These are phyloP conservation scores for Ensete ventricosum DNA, from an alignment of 176 grass and related monocot genomes.

Conservation along the genomic window DNA sequence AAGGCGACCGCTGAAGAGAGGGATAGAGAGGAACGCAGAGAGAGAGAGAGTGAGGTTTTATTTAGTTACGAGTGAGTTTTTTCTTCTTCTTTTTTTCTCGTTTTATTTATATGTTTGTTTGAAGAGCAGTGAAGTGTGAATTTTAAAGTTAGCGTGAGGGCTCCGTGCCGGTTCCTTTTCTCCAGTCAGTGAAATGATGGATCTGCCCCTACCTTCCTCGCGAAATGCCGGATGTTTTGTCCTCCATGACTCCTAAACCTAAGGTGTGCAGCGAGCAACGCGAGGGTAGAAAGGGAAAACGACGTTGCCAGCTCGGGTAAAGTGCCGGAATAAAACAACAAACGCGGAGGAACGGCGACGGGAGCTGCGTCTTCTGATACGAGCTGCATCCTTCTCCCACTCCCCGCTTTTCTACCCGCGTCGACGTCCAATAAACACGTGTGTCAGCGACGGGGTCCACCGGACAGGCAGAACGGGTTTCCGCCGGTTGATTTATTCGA, in stretches of 20 bases:
- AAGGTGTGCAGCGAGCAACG: too few relatives aligned
- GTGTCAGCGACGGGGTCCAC: too few relatives aligned
- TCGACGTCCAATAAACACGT: too few relatives aligned
- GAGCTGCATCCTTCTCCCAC: too few relatives aligned
- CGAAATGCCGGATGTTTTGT: slow-evolving; percentile 1
- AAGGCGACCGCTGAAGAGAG: slow-evolving; percentile 1
- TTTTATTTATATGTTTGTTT: not conserved
- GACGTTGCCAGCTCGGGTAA: not conserved
- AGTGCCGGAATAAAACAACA: not conserved
- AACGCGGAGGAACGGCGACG: slow-evolving; percentile 9
- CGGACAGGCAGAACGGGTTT: too few relatives aligned
- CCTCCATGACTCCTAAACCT: not conserved
- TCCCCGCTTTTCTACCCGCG: too few relatives aligned
- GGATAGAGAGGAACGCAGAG: too few relatives aligned
- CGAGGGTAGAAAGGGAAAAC: not conserved
- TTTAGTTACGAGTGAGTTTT: too few relatives aligned
- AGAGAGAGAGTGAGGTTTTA: not conserved
- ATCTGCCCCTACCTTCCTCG: not conserved
- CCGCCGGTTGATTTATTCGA: not conserved
- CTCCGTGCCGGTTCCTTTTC: not conserved
- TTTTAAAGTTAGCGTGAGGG: not conserved
- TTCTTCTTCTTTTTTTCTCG: not conserved
- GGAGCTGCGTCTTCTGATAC: not conserved
- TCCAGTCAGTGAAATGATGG: not conserved
- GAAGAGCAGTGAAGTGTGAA: not conserved